These are phyloP conservation scores for Backusella psychrophila DNA, from an alignment of 192 early-diverging fungal species.

Conservation along the genomic window DNA sequence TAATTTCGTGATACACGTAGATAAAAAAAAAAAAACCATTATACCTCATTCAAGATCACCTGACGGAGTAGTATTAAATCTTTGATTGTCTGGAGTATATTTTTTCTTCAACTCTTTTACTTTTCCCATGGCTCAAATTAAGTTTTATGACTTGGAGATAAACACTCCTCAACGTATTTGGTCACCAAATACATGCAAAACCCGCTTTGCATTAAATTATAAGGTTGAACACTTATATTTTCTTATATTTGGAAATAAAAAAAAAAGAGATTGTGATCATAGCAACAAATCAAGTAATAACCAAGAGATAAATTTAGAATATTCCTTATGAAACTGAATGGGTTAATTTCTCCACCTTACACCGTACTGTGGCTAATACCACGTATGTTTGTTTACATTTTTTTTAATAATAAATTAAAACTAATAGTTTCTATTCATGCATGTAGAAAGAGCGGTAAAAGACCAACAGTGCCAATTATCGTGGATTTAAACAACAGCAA, in stretches of 20 bases:
- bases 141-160: slow-evolving; percentile 17
- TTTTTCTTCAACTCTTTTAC: neutral
- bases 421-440: neutral
- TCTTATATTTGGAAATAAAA: neutral
- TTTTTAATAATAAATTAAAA: neutral
- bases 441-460: slow-evolving; percentile 8
- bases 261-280: neutral
- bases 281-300: neutral
- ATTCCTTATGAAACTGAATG: slow-evolving; percentile 22
- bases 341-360: slow-evolving; percentile 17
- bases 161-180: neutral
- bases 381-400: slow-evolving; percentile 10
- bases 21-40: neutral
- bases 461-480: slow-evolving; percentile 44
- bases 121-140: slow-evolving; percentile 16
- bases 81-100: neutral
- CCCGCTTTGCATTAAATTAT: slow-evolving; percentile 18
- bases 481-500: slow-evolving; percentile 21
- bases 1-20: neutral
- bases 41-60: neutral
- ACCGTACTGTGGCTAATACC: neutral
- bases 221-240: slow-evolving; percentile 11
- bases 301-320: neutral
- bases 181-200: slow-evolving; percentile 30
- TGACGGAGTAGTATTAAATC: slow-evolving; percentile 5